phyloP scores from a whole-genome alignment of 768 basidiomycete genomes.

The Mycena metata region DNA sequence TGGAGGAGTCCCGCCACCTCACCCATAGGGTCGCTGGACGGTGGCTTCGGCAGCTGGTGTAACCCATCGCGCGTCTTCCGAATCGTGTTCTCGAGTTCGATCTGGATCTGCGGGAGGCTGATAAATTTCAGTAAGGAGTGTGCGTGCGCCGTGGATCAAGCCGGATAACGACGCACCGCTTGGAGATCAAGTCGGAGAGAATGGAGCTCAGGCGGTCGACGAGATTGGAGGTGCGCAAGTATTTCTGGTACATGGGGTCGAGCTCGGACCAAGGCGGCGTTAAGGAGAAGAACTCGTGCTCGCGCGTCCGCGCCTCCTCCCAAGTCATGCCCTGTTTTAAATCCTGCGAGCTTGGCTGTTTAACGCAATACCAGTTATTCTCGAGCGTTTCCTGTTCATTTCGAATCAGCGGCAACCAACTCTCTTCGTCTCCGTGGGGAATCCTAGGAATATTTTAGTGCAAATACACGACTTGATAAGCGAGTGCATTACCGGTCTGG shows the following conservation, averaged over 20 bases:
- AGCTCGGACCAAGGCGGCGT: slow-evolving; percentile 68
- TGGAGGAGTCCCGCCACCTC: slow-evolving; percentile 67
- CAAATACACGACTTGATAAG: not conserved
- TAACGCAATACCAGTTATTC: slow-evolving; percentile 73
- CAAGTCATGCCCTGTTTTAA: slow-evolving; percentile 68
- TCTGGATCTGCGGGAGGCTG: slow-evolving; percentile 74
- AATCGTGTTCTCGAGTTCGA: slow-evolving; percentile 66
- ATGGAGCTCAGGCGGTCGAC: slow-evolving; percentile 70
- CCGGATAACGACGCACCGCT: slow-evolving; percentile 58
- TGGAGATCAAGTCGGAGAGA: slow-evolving; percentile 73
- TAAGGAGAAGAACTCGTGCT: slow-evolving; percentile 68
- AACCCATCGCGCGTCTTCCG: slow-evolving; percentile 51
- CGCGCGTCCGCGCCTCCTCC: slow-evolving; percentile 68
- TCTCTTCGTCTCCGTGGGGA: slow-evolving; percentile 63
- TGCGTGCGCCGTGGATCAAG: not conserved
- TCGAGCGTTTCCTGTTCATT: slow-evolving; percentile 65
- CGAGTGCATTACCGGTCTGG: slow-evolving; percentile 61
- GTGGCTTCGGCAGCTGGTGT: slow-evolving; percentile 59
- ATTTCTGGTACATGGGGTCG: slow-evolving; percentile 62
- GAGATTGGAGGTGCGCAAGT: slow-evolving; percentile 69
- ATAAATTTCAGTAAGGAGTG: no score
- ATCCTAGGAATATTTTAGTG: slow-evolving; percentile 45
- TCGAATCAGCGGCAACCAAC: slow-evolving; percentile 70
- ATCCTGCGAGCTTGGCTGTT: slow-evolving; percentile 66
- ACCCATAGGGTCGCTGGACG: slow-evolving; percentile 67